Evolutionary conservation across 179 eudicot genomes (phyloP), one percentile per base, ranked within the genome.

Genomic region (Gypsophila paniculata): DNA sequence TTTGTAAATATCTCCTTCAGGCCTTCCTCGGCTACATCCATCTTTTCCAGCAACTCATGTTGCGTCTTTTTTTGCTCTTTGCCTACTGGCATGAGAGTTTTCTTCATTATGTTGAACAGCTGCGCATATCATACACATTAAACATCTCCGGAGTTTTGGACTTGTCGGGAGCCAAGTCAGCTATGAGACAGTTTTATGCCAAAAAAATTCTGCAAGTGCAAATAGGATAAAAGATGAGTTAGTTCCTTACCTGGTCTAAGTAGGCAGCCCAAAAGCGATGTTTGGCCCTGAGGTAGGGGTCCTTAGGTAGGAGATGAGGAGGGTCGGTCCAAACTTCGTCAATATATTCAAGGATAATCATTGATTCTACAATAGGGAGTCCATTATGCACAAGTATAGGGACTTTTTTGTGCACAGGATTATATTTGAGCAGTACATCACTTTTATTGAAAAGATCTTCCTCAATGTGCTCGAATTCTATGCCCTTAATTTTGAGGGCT

Each of bases 361-460:
- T 12, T 3, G 82, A 79, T 54, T 79, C 82, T 5, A 12, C 51
- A 61, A 71, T 39, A 0, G 78, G 73, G 4, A 9, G 25, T 6
- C 77, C 82, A 32, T 75, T 72, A 51, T 78, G 82, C 8, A 81
- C 76, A 6, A 81, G 79, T 7, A 81, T 77, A 15, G 84, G 79
- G 23, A 81, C 77, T 48, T 81, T 71, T 70, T 81, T 81, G 39
- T 81, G 69, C 55, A 81, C 82, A 6, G 81, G 77, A 29, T 78
- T 78, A n/a, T 78, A 70, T 74, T 74, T 63, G 17, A 78, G 60
- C 12, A 81, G 67, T 49, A 44, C 29, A 38, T 70, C 62, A 22
- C 82, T 75, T 36, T 81, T 82, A 55, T 70, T 70, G n/a, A 17
- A n/a, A 0, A 78, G 71, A 60, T 76, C 80, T 74, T 82, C 80